These are phyloP conservation scores for Chrysoporthe cubensis DNA, from an alignment of 2,329 filamentous ascomycete species.

Conservation along the genomic window DNA sequence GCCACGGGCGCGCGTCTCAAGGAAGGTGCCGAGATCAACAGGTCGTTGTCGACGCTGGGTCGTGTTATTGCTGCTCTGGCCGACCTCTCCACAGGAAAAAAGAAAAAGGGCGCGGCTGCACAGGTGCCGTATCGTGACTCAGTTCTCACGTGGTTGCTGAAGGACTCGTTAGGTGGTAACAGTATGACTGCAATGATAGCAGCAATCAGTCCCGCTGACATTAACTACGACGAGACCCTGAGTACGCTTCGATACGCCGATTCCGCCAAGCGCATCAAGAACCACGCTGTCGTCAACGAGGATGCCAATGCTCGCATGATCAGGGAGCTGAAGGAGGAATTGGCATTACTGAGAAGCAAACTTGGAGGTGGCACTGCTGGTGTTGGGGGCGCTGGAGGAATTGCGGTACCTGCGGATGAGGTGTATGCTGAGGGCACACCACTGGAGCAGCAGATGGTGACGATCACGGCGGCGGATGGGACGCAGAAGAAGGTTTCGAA, in stretches of 20 bases:
- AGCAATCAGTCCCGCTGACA: slow-evolving; percentile 95
- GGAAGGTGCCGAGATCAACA: slow-evolving; percentile 98
- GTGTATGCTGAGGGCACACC: slow-evolving; percentile 92
- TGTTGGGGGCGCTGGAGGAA: slow-evolving; percentile 45
- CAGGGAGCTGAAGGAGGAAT: slow-evolving; percentile 92
- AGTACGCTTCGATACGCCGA: slow-evolving; percentile 96
- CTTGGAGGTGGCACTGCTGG: slow-evolving; percentile 60
- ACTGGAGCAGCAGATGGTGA: slow-evolving; percentile 93
- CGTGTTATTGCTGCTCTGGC: slow-evolving; percentile 96
- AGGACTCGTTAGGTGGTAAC: slow-evolving; percentile 96
- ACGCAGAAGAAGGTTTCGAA: slow-evolving; percentile 94
- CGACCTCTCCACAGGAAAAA: slow-evolving; percentile 84
- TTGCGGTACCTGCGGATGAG: slow-evolving; percentile 67
- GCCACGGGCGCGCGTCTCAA: slow-evolving; percentile 94
- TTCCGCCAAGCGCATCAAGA: slow-evolving; percentile 99
- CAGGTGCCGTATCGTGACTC: slow-evolving; percentile 97
- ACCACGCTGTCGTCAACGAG: slow-evolving; percentile 98
- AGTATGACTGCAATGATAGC: slow-evolving; percentile 99
- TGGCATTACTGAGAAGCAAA: slow-evolving; percentile 84
- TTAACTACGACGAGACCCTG: slow-evolving; percentile 97
- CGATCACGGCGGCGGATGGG: slow-evolving; percentile 85
- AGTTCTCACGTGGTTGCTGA: slow-evolving; percentile 92
- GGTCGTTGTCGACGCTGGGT: slow-evolving; percentile 92
- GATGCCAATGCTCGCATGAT: slow-evolving; percentile 99
- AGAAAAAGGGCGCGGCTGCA: slow-evolving; percentile 72